A percentile compares a stretch with the other conserved stretches of the same genome.
These are phyloP conservation scores for Rhodotorula mucilaginosa DNA, from an alignment of 1,284 basidiomycete species.

Conservation along the genomic window DNA sequence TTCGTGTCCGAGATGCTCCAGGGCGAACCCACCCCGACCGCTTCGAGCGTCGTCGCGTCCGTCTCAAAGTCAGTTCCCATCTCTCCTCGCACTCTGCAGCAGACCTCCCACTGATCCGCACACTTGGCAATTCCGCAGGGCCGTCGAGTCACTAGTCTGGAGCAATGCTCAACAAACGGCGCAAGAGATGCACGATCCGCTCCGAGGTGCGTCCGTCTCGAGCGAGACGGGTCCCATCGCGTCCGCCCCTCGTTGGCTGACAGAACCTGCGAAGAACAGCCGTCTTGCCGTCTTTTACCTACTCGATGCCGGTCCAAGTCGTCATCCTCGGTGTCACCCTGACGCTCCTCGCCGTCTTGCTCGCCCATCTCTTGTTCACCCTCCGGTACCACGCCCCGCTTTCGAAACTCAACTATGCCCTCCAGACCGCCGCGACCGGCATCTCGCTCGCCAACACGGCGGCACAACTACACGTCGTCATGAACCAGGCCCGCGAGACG, in stretches of 20 bases:
- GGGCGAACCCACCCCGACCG: background rate
- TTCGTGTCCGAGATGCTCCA: background rate
- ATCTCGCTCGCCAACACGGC: conserved; percentile 42
- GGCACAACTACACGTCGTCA: conserved; percentile 57
- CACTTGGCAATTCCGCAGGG: background rate
- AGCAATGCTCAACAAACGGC: background rate
- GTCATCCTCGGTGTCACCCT: conserved; percentile 81
- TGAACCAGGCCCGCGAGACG: conserved; percentile 56
- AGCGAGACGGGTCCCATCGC: too few species aligned
- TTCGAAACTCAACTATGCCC: conserved; percentile 82
- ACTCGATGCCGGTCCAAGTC: conserved; percentile 87
- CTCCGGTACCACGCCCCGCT: conserved; percentile 94
- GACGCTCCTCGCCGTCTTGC: conserved; percentile 80
- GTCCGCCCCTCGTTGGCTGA: background rate
- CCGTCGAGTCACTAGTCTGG: conserved; percentile 5
- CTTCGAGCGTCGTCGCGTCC: conserved; percentile 3
- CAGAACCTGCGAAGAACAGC: conserved; percentile 41
- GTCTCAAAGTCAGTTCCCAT: conserved; percentile 6
- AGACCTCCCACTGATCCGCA: background rate
- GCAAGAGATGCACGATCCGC: conserved; percentile 10
- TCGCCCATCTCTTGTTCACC: conserved; percentile 91
- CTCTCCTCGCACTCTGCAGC: background rate
- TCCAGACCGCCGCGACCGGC: conserved; percentile 53
- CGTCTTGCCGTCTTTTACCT: conserved; percentile 54
- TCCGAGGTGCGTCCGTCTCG: conserved; percentile 16